A percentile compares a stretch with the other conserved stretches of the same genome.
Evolutionary conservation across 345 rosid species (phyloP).

Genomic region (Ceriops zippeliana): DNA sequence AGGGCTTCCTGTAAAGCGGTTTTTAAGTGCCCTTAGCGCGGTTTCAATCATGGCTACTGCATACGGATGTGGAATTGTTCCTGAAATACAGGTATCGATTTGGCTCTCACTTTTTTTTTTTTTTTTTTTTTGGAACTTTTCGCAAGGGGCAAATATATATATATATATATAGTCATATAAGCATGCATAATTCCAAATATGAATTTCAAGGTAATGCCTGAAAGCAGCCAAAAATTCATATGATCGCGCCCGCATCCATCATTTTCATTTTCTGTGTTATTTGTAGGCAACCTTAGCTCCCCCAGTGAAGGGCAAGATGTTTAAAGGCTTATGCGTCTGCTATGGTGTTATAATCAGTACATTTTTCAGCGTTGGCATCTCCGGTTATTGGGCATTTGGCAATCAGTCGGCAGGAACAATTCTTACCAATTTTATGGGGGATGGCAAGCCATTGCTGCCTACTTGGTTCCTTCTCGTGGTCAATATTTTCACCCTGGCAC

Average conservation of each 20-base stretch:
- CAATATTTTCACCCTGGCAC: constrained; percentile 44
- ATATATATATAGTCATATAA: too few species aligned
- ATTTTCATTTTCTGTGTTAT: neutral
- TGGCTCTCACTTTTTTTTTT: neutral
- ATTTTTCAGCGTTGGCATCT: constrained; percentile 42
- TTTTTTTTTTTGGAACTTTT: too few species aligned
- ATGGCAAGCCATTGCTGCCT: constrained; percentile 42
- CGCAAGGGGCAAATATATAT: too few species aligned
- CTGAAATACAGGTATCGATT: constrained; percentile 55
- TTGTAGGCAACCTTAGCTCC: constrained; percentile 53
- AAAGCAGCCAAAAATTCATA: too few species aligned
- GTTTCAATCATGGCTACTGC: constrained; percentile 49
- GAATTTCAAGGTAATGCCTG: too few species aligned
- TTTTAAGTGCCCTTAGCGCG: constrained; percentile 44
- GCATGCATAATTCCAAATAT: too few species aligned
- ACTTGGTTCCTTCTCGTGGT: constrained; percentile 41
- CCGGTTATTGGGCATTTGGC: constrained; percentile 65
- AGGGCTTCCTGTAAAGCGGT: constrained; percentile 26
- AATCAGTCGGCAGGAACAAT: constrained; percentile 28
- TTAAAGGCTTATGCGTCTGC: constrained; percentile 51
- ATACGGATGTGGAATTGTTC: constrained; percentile 53
- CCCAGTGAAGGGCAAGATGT: constrained; percentile 62
- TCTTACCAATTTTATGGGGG: constrained; percentile 42
- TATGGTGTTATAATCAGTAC: constrained; percentile 36
- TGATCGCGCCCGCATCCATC: neutral